Evolutionary conservation across 2,329 filamentous ascomycete species (phyloP), one percentile per base, ranked within the genome.

Genomic region (Venturia effusa): DNA sequence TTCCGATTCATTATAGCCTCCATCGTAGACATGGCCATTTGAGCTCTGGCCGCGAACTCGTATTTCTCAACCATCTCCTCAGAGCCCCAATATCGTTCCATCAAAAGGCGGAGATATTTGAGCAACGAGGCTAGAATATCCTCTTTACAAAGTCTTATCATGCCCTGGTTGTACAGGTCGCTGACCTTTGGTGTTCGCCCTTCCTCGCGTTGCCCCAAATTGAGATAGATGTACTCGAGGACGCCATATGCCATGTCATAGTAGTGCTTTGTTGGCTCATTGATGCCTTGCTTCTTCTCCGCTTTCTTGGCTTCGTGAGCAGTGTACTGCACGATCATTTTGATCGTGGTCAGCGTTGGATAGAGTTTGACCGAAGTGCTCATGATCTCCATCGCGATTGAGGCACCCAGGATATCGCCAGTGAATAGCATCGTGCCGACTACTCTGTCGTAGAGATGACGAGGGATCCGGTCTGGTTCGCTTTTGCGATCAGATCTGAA

Each of bases 281-380:
- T 27, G 13, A 54, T 48, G 1, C 45, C 61, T n/a, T 43, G 37
- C 30, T 62, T 54, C n/a, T 5, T 4, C 32, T 54, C 61, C 4
- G 41, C 24, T 32, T 48, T 48, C 24, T 39, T 40, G n/a, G 45
- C 61, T 24, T 62, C 61, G 3, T 27, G 4, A 24, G 61, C 39
- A 6, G 45, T 54, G 27, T 62, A 62, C 34, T 62, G 43, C 24
- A 62, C 40, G n/a, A 62, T 34, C 32, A 62, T 62, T 24, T 54
- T 37, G 41, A 62, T 54, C 3, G 61, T 62, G 30, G 37, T 62
- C 24, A 43, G 27, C 3, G 61, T 48, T 41, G 61, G 61, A 37
- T 37, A 45, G 24, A 62, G 39, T 19, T 39, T 11, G 22, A 22
- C 6, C n/a, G 39, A 45, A 17, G 17, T 54, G 10, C 10, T 39